Evolutionary conservation across 345 rosid species (phyloP), one percentile per base, ranked within the genome.

Genomic region (Linum tenue): DNA sequence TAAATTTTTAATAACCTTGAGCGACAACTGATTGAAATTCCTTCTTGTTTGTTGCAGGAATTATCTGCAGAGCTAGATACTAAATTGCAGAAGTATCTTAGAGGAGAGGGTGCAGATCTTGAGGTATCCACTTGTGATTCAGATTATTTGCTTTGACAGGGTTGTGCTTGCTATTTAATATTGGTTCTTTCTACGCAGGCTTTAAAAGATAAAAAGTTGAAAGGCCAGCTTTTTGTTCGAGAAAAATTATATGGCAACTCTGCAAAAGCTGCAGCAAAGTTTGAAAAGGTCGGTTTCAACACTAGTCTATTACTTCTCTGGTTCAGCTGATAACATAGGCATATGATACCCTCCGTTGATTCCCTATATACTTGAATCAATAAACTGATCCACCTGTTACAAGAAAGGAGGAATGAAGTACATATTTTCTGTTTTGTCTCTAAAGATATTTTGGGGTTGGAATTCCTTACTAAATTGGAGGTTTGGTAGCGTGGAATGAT

Each of bases 211-310:
- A 90, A 86, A 74, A 90, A 90, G 62, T 69, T 88, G 15, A 88
- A 80, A 79, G 84, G 86, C 65, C 91, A 84, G 66, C 92, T 86
- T 62, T 79, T 83, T 64, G 79, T 76, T 36, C 77, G 90, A 64
- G 99, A 91, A 69, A 72, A 83, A 36, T 59, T 86, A 60, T 82
- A 76, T 80, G 87, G 84, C 11, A 83, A 72, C 70, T 77, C 96
- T 70, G 95, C 95, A 0, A 83, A 76, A 80, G 68, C 83, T 71
- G 97, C 98, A 70, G 99, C 95, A 60, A 78, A 86, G 79, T 76
- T 80, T 35, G 97, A 88, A 80, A 90, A 88, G 89, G 97, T 88
- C 64, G 72, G 31, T 70, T 66, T 56, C 65, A 62, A 36, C 42
- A 16, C 48, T 7, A 7, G 22, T 61, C 50, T 15, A 22, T 50